Base-by-base conservation (phyloP, 257 asterid genomes). In the Solanum dulcamara region DNA sequence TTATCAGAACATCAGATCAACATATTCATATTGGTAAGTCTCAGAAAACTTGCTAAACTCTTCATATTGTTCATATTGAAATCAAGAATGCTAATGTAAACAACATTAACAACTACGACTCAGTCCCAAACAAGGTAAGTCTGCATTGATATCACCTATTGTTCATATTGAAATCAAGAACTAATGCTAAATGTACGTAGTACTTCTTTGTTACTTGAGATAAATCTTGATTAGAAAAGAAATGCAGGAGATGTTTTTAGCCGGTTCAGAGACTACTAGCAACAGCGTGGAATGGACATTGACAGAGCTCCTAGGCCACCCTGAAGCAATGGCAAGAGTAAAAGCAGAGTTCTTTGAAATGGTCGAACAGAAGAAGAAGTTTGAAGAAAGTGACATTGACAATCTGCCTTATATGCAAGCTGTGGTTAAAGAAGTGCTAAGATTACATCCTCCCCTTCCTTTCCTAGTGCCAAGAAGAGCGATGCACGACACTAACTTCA, bases 211-310 rank as follows among this genome's bases (percentile, higher is more conserved):
- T 51, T 51, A 18, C 59, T 51, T 51, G 59, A 18, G 2, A 44
- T 24, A 8, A 44, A 48, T 75, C 26, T 75, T 75, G 81, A 44
- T 75, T 75, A 44, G 60, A 7, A 7, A 75, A 2, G 9, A 26
- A 46, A 46, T 77, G 83, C 90, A 93, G 97, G 97, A 94, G 81
- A 87, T 92, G 48, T 94, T 94, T 86, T 48, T 93, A 2, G 98
- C 96, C 2, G 97, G 96, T 1, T 84, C 96, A 83, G 96, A 94
- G 79, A 93, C 97, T 12, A 93, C 94, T 28, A 94, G 93, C 87
- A 88, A 91, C 91, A 86, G 85, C 18, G 83, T 77, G 3, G 96
- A 94, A 46, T 94, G 98, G 97, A 92, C 92, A 1, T 88, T 94
- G 90, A 91, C 89, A 10, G 98, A 94, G 91, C 94, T 94, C 26